phyloP scores from a whole-genome alignment of 495 filamentous ascomycete species.

The Podospora sp. region DNA sequence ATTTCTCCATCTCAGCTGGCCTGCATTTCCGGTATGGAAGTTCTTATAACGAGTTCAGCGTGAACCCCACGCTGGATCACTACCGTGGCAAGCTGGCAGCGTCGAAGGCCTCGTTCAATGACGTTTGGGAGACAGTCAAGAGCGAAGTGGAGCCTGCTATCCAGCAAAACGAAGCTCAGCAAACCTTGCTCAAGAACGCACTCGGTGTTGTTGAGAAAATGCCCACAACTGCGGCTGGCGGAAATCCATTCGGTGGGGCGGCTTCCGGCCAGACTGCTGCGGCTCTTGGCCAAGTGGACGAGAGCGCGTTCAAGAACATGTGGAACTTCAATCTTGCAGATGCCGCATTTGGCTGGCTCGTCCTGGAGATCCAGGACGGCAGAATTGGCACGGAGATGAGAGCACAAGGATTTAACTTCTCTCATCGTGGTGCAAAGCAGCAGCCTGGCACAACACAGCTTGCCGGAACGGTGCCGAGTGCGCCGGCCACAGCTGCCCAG shows the following conservation, averaged over 20 bases:
- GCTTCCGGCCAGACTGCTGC: conserved; percentile 62
- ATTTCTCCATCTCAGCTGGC: conserved; percentile 97
- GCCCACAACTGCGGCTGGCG: conserved; percentile 90
- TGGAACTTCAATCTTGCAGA: conserved; percentile 99
- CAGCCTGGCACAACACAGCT: conserved; percentile 40
- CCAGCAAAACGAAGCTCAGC: conserved; percentile 86
- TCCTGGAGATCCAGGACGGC: conserved; percentile 90
- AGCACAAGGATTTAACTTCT: conserved; percentile 99
- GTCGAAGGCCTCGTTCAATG: conserved; percentile 97
- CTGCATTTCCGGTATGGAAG: conserved; percentile 99
- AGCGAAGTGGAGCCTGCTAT: conserved; percentile 92
- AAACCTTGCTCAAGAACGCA: conserved; percentile 86
- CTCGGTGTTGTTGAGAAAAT: conserved; percentile 92
- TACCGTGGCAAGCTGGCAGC: conserved; percentile 99
- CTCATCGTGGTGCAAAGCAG: conserved; percentile 76
- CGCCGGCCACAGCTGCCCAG: conserved; percentile 37
- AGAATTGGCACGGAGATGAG: conserved; percentile 98
- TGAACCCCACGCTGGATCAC: conserved; percentile 96
- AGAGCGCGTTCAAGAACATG: conserved; percentile 99
- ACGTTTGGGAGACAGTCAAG: conserved; percentile 99
- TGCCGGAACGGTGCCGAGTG: conserved; percentile 31
- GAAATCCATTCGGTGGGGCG: conserved; percentile 93
- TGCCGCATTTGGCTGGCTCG: conserved; percentile 94
- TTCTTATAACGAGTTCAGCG: conserved; percentile 99
- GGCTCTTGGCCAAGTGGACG: conserved; percentile 85